Conservation (phyloP, 306 rosid genomes). For the Spatholobus suberectus region DNA sequence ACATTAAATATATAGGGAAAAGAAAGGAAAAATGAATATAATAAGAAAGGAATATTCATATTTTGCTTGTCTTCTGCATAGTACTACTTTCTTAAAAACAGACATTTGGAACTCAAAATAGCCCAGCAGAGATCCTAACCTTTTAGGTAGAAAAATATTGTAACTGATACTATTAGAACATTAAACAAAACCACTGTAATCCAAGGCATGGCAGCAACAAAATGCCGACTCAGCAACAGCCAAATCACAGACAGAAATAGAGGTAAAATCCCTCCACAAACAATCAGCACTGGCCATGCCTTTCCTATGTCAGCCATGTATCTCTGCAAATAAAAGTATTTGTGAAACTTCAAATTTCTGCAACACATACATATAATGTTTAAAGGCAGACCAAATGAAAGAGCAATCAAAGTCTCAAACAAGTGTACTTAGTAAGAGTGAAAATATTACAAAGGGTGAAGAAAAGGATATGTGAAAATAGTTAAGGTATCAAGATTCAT, state of each 20-base stretch:
- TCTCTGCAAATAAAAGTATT: slow-evolving; percentile 63
- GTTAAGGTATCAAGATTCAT: slow-evolving; percentile 8
- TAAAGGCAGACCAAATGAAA: slow-evolving; percentile 19
- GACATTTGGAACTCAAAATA: slow-evolving; percentile 26
- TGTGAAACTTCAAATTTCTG: slow-evolving; percentile 15
- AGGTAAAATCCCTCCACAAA: slow-evolving; percentile 94
- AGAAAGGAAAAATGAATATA: slow-evolving; percentile 15
- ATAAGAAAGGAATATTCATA: not conserved
- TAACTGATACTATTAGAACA: slow-evolving; percentile 77
- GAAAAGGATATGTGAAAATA: not conserved
- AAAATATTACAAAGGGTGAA: not conserved
- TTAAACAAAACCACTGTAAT: slow-evolving; percentile 78
- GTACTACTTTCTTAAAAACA: not conserved
- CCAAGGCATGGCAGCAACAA: slow-evolving; percentile 98
- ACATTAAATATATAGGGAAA: not conserved
- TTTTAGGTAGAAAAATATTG: slow-evolving; percentile 89
- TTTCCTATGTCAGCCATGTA: slow-evolving; percentile 98
- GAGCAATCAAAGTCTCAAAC: not conserved
- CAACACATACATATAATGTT: slow-evolving; percentile 21
- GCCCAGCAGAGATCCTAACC: slow-evolving; percentile 56
- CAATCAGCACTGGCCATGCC: slow-evolving; percentile 93
- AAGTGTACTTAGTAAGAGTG: slow-evolving; percentile 11
- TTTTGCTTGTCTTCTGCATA: not conserved
- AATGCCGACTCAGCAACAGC: slow-evolving; percentile 90
- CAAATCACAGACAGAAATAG: slow-evolving; percentile 90